Base-by-base conservation (phyloP, 2,329 filamentous ascomycete genomes). In the Aspergillus pseudoterreus region DNA sequence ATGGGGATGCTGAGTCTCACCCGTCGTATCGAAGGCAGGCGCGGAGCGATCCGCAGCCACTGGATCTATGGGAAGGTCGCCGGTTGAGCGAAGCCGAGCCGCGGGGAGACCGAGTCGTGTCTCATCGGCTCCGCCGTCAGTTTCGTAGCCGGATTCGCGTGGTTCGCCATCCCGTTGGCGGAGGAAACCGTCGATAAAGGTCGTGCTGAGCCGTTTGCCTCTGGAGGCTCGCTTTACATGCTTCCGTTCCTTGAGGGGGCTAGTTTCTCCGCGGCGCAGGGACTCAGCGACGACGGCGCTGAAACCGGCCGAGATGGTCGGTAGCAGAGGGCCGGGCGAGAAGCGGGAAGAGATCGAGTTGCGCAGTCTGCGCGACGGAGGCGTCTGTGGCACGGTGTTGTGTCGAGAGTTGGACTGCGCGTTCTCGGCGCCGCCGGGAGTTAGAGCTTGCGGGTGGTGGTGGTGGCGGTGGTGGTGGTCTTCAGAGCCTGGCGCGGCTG, bases 221-320 rank as follows among this genome's bases (percentile, higher is more conserved):
- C 63, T 60, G 6, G 55, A 49, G 48, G 58, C 62, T 9, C 63
- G 62, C 19, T 42, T 42, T 43, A 56, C 54, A 5, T 54, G 58
- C 42, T 59, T 61, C 21, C 70, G 67, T 33, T 66, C 63, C 48
- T 66, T 69, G 17, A 59, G 57, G 15, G 72, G 65, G 19, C 68
- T 71, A 8, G 75, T 75, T 53, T 81, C 74, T 12, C 81, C 80
- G 14, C 81, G 78, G n/a, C 83, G 78, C 22, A 86, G 72, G 19
- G 82, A 79, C 56, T 87, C 84, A 8, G 83, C 84, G 5, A 87
- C 82, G 44, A 87, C 80, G 1, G 80, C 84, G 62, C 77, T 82
- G 14, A 88, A 73, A 1, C 79, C 80, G 1, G 78, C 79, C 2
- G 80, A 83, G 1, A 87, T 72, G 0, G 85, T 82, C 27, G 80